These are phyloP conservation scores for Aureobasidium mangrovei DNA, from an alignment of 2,329 filamentous ascomycete genomes.

Conservation along the genomic window DNA sequence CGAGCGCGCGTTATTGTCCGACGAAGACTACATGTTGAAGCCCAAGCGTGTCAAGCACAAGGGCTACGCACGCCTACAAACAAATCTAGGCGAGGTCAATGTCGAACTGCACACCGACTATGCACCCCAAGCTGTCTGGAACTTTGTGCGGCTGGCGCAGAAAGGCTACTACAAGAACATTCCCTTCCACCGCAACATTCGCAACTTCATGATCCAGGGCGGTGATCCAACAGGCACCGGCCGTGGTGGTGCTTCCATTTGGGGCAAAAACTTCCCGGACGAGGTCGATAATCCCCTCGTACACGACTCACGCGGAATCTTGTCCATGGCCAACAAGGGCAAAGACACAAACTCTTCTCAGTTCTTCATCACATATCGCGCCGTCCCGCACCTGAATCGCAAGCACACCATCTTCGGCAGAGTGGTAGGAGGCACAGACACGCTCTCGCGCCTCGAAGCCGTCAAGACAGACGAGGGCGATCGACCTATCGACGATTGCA, in stretches of 20 bases:
- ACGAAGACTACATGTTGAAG: slow-evolving; percentile 95
- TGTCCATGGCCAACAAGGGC: slow-evolving; percentile 97
- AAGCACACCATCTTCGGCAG: slow-evolving; percentile 97
- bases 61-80: slow-evolving; percentile 84
- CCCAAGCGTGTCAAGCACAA: slow-evolving; percentile 81
- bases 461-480: slow-evolving; percentile 66
- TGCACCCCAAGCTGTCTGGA: slow-evolving; percentile 91
- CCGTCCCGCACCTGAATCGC: slow-evolving; percentile 74
- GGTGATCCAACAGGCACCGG: slow-evolving; percentile 91
- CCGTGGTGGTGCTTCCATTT: slow-evolving; percentile 79
- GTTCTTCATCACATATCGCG: slow-evolving; percentile 87
- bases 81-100: slow-evolving; percentile 74
- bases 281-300: slow-evolving; percentile 83
- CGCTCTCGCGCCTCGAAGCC: slow-evolving; percentile 67
- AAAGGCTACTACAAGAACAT: slow-evolving; percentile 83
- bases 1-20: slow-evolving; percentile 75
- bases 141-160: slow-evolving; percentile 81
- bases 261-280: slow-evolving; percentile 90
- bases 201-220: slow-evolving; percentile 95
- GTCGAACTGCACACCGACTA: slow-evolving; percentile 85
- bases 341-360: slow-evolving; percentile 96
- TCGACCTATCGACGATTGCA: slow-evolving; percentile 66
- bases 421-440: slow-evolving; percentile 62
- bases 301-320: slow-evolving; percentile 70
- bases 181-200: slow-evolving; percentile 86